Evolutionary conservation across 2,329 filamentous ascomycete genomes (phyloP).

Genomic region (Coniochaeta pulveracea): DNA sequence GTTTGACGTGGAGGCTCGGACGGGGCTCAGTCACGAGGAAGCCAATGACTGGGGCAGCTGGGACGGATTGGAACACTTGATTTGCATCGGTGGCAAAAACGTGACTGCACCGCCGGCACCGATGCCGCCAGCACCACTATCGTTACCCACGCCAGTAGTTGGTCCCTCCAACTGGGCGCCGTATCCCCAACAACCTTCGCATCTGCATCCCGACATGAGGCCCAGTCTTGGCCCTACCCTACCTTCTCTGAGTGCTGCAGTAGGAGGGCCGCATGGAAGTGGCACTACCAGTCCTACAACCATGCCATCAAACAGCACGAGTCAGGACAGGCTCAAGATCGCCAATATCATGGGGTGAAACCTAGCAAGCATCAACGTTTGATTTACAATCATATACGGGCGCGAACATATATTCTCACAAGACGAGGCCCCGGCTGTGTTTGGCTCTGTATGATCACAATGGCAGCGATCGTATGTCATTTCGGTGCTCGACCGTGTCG

Average conservation of each 20-base stretch:
- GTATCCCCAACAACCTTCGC: too few species aligned
- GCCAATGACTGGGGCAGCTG: conserved; percentile 68
- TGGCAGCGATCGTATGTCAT: too few species aligned
- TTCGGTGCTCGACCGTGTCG: too few species aligned
- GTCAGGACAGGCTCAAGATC: conserved; percentile 32
- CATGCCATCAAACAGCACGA: conserved; percentile 20
- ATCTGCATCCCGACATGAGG: not conserved
- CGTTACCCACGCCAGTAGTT: not conserved
- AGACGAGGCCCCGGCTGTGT: too few species aligned
- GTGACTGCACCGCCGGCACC: conserved; percentile 15
- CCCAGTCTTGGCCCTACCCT: conserved; percentile 10
- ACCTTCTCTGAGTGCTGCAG: conserved; percentile 17
- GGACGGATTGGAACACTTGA: conserved; percentile 57
- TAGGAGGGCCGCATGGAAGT: conserved; percentile 13
- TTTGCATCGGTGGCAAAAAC: conserved; percentile 29
- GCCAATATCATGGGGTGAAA: conserved; percentile 26
- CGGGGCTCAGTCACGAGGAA: conserved; percentile 44
- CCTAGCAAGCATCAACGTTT: too few species aligned
- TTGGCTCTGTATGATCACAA: too few species aligned
- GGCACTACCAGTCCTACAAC: conserved; percentile 21
- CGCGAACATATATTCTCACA: too few species aligned
- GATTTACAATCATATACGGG: too few species aligned
- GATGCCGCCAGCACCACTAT: conserved; percentile 14
- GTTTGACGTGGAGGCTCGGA: conserved; percentile 34
- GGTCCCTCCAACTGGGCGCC: not conserved